Evolutionary conservation across 2,329 filamentous ascomycete species (phyloP).

Genomic region (Aspergillus chevalieri): DNA sequence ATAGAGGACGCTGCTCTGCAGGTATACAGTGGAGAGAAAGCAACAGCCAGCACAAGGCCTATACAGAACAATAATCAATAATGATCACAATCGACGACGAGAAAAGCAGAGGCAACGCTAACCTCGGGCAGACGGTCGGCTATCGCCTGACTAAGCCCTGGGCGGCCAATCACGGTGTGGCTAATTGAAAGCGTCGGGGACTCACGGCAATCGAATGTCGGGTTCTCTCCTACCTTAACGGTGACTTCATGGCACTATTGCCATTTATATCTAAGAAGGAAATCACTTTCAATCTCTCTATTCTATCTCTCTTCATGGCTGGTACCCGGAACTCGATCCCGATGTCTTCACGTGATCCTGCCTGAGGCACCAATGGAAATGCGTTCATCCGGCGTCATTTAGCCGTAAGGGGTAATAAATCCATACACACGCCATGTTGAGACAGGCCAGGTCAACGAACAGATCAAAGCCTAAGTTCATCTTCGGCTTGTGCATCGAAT

Average conservation of each 20-base stretch:
- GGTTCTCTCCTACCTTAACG: neutral
- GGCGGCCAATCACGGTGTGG: conserved; percentile 22
- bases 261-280: too few relatives aligned
- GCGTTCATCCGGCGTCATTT: neutral
- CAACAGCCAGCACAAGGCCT: neutral
- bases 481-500: too few relatives aligned
- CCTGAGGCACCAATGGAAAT: conserved; percentile 2
- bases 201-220: conserved; percentile 22
- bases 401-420: neutral
- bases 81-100: conserved; percentile 1
- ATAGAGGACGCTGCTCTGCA: too few relatives aligned
- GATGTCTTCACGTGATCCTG: neutral
- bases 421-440: too few relatives aligned
- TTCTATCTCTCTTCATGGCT: neutral
- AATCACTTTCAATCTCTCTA: neutral
- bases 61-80: neutral
- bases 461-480: too few relatives aligned
- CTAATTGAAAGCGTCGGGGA: conserved; percentile 36
- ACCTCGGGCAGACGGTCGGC: conserved; percentile 32
- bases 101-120: conserved; percentile 11
- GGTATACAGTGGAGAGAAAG: neutral
- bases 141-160: conserved; percentile 24
- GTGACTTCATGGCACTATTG: too few relatives aligned
- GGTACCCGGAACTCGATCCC: neutral
- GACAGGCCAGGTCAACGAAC: too few relatives aligned